Conservation (phyloP, 352 stramenopile species). For the Phytophthora idaei region DNA sequence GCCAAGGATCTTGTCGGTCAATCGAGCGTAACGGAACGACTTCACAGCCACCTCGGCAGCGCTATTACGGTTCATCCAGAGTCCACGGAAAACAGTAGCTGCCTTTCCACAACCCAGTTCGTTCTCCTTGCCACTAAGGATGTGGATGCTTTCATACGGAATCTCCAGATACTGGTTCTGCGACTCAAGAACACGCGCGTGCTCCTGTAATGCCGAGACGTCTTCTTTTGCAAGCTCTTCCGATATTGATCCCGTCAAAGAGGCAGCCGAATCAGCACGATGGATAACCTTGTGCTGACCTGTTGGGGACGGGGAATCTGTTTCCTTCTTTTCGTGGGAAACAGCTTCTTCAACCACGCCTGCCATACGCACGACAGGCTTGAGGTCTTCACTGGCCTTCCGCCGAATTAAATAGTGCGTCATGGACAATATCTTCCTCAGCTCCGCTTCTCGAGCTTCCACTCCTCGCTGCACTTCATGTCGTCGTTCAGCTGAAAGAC, state of each 20-base stretch:
- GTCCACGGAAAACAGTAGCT: constrained; percentile 84
- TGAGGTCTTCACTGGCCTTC: constrained; percentile 57
- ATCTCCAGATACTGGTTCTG: constrained; percentile 91
- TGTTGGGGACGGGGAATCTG: constrained; percentile 24
- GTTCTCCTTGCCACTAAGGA: constrained; percentile 87
- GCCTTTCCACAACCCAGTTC: constrained; percentile 87
- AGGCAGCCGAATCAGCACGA: constrained; percentile 47
- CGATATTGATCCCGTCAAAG: constrained; percentile 47
- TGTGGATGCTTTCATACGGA: constrained; percentile 87
- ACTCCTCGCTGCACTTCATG: constrained; percentile 89
- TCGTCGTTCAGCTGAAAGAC: constrained; percentile 81
- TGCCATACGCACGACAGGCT: constrained; percentile 30
- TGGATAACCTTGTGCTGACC: constrained; percentile 35
- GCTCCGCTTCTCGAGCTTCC: constrained; percentile 80
- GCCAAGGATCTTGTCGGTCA: constrained; percentile 88
- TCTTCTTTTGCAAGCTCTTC: constrained; percentile 66
- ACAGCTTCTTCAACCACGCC: constrained; percentile 39
- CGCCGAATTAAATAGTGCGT: constrained; percentile 84
- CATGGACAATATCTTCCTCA: constrained; percentile 83
- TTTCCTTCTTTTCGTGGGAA: constrained; percentile 28
- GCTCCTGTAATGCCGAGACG: constrained; percentile 74
- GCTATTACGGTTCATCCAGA: constrained; percentile 87
- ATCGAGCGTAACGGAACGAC: constrained; percentile 84
- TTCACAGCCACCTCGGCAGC: constrained; percentile 88
- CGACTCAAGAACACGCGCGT: constrained; percentile 82